Conservation (phyloP, 495 filamentous ascomycete genomes). For the Daldinia childiae region DNA sequence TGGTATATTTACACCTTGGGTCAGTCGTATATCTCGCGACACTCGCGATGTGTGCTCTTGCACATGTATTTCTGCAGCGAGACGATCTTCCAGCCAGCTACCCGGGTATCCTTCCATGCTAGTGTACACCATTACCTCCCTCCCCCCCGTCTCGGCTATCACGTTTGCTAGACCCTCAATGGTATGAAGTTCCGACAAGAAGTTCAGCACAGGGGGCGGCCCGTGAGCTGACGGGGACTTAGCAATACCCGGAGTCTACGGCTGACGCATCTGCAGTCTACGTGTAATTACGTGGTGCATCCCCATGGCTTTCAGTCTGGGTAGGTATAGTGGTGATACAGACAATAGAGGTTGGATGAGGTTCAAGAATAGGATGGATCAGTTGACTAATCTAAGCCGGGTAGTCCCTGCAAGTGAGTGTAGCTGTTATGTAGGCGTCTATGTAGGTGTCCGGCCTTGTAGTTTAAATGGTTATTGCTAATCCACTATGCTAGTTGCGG, state of each 20-base stretch:
- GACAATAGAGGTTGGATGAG: background rate
- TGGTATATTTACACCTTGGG: too few species aligned
- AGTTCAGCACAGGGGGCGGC: background rate
- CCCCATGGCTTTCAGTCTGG: background rate
- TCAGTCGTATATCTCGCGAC: background rate
- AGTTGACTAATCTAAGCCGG: background rate
- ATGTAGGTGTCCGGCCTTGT: background rate
- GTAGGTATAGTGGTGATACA: background rate
- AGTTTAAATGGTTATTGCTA: background rate
- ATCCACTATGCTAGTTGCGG: background rate
- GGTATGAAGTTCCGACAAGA: background rate
- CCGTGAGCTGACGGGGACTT: background rate
- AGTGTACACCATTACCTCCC: background rate
- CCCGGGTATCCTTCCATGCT: background rate
- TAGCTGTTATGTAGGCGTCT: too few species aligned
- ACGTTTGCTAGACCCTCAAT: background rate
- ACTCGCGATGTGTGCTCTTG: background rate
- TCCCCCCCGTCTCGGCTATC: too few species aligned
- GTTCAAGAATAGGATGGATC: background rate
- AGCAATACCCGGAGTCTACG: background rate
- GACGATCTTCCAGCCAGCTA: background rate
- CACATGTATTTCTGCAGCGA: too few species aligned
- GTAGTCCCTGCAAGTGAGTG: background rate
- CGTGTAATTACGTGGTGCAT: background rate
- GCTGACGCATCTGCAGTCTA: too few species aligned